Conservation (phyloP, 805 yeast genomes). For the Vanderwaltozyma yarrowii region DNA sequence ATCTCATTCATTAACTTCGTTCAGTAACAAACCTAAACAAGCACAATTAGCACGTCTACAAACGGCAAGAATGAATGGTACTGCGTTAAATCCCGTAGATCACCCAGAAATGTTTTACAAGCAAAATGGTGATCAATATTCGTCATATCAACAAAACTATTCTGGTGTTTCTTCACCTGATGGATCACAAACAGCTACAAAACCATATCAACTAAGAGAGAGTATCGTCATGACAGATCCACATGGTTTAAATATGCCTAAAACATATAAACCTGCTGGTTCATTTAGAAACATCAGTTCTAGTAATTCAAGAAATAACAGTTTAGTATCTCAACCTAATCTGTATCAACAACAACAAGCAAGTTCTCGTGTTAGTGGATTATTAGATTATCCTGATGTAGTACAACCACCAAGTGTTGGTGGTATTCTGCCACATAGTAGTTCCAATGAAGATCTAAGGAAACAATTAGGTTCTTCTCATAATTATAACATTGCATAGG, state of each 20-base stretch:
- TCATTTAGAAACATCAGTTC: slow-evolving; percentile 33
- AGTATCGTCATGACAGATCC: slow-evolving; percentile 76
- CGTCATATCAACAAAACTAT: background rate
- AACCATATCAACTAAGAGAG: slow-evolving; percentile 48
- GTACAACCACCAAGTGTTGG: slow-evolving; percentile 22
- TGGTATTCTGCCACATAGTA: slow-evolving; percentile 26
- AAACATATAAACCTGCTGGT: slow-evolving; percentile 61
- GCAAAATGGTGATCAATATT: slow-evolving; percentile 1
- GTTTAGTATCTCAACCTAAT: slow-evolving; percentile 25
- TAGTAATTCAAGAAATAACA: slow-evolving; percentile 28
- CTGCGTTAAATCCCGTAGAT: slow-evolving; percentile 33
- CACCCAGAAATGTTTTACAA: slow-evolving; percentile 33
- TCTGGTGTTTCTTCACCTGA: background rate
- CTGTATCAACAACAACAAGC: slow-evolving; percentile 10
- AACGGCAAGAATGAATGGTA: slow-evolving; percentile 22
- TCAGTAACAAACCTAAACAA: slow-evolving; percentile 25
- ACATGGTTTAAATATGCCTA: slow-evolving; percentile 44
- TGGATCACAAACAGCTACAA: slow-evolving; percentile 1
- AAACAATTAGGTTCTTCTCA: slow-evolving; percentile 31
- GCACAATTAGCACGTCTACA: slow-evolving; percentile 10
- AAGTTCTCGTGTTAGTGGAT: slow-evolving; percentile 20
- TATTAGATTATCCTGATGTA: slow-evolving; percentile 19
- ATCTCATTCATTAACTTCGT: slow-evolving; percentile 24
- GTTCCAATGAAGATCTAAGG: slow-evolving; percentile 30
- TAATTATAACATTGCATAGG: slow-evolving; percentile 18